phyloP scores from a whole-genome alignment of 306 rosid genomes.

The Comarum palustre region DNA sequence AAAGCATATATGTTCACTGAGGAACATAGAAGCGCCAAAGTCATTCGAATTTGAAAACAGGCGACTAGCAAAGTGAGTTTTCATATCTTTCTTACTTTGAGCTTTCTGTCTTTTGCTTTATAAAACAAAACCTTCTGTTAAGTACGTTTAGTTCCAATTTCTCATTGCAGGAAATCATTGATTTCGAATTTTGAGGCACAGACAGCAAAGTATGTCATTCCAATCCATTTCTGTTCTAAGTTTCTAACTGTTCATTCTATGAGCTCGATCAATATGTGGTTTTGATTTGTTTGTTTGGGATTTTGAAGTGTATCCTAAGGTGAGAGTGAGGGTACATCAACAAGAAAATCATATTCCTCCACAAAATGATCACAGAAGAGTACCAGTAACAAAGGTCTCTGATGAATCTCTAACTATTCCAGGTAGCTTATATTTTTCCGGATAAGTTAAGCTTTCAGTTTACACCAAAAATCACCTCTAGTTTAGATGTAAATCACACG shows the following conservation, averaged over 20 bases:
- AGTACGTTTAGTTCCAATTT: background rate
- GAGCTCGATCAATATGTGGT: background rate
- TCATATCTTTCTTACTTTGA: background rate
- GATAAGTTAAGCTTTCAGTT: background rate
- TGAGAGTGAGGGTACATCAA: constrained; percentile 40
- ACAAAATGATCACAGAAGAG: constrained; percentile 23
- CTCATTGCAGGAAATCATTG: background rate
- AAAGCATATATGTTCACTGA: background rate
- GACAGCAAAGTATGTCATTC: background rate
- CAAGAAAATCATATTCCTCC: constrained; percentile 32
- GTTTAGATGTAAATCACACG: background rate
- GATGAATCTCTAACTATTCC: constrained; percentile 20
- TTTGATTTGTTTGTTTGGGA: background rate
- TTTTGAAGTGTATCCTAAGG: constrained; percentile 51
- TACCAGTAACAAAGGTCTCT: constrained; percentile 15
- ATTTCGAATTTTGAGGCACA: background rate
- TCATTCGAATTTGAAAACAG: constrained; percentile 27
- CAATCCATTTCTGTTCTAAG: background rate
- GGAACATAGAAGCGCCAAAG: background rate
- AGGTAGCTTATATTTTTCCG: background rate
- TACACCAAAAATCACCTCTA: background rate
- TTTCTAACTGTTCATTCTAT: background rate
- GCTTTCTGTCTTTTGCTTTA: background rate
- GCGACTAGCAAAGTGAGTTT: background rate
- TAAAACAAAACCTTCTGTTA: background rate